Base-by-base conservation (phyloP, 2,329 filamentous ascomycete species). In the Colletotrichum sidae region DNA sequence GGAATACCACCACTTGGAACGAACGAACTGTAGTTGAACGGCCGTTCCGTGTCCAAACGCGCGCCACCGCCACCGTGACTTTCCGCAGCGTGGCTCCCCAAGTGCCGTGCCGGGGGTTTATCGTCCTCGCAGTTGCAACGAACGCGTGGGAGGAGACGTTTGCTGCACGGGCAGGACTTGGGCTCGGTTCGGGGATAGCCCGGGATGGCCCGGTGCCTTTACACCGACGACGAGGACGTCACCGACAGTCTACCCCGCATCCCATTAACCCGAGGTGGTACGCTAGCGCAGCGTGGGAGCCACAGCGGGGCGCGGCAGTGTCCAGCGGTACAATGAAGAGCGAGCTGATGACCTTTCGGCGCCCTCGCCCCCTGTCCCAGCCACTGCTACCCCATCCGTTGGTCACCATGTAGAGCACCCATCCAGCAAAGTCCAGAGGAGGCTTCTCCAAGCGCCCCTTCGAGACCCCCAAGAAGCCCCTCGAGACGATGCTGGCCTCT, bases 271-370 rank as follows among this genome's bases (percentile, higher is more conserved):
- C 67, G 67, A 69, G 65, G 47, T 47, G 52, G 50, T 12, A n/a
- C 38, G 25, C 63, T 49, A 54, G 45, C 42, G 42, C 46, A 11
- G 33, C 10, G 35, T 37, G 15, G 63, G 37, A 55, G 10, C 41
- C 41, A 46, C 33, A 25, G 66, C 57, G 63, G 63, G 34, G 63
- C 46, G 42, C 56, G 66, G 66, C 42, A 67, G 35, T 67, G 53
- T 50, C 13, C 17, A 34, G 54, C 65, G 67, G 67, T 54, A 60
- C 66, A 69, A 68, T 69, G 55, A 61, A 64, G 53, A 68, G 67
- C 67, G 67, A 69, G 65, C 17, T 54, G 65, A 68, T 68, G 61
- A 67, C 66, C 67, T 61, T 68, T 54, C 41, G 44, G 49, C 56
- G 52, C 25, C 53, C 61, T 41, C 49, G 52, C 54, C 57, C 53